Evolutionary conservation across 2,329 filamentous ascomycete species (phyloP), one percentile per base, ranked within the genome.

Genomic region (Alternaria infectoria): DNA sequence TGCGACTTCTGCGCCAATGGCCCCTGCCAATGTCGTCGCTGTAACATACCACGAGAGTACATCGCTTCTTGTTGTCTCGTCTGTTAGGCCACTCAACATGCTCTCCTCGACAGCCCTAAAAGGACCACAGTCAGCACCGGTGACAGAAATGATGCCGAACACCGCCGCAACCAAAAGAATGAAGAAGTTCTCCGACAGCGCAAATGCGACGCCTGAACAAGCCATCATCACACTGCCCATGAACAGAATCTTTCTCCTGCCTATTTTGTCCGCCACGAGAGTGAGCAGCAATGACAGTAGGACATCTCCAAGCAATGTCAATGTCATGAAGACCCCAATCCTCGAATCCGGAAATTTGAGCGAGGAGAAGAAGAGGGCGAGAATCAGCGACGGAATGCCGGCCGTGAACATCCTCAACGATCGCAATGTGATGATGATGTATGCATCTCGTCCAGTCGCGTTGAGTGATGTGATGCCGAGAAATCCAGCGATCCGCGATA

Each of bases 391-490:
- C 2, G 77, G 77, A 19, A 79, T 79, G 30, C 77, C 77, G n/a
- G 77, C 75, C 2, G 70, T 72, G 61, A 79, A 78, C 76, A 79
- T 78, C 63, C 77, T 75, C 26, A 77, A 51, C 15, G 69, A 74
- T 30, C 77, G 74, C 25, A 78, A 64, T 5, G 65, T 67, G 67
- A 89, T 88, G 54, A 81, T 77, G 47, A 81, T 70, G 60, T 79
- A 79, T 17, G 77, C 77, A 74, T 80, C 78, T 46, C 67, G 64
- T 63, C 77, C 77, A 9, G 74, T 76, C n/a, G 70, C 69, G 47
- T 70, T 69, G 47, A 79, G 65, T 17, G 77, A 77, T 25, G 69
- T 68, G 23, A 78, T 57, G 17, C 78, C 78, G 28, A 80, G 71
- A 47, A 78, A 79, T 13, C 55, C 46, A 26, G 74, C 54, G 40